A percentile compares a stretch with the other conserved stretches of the same genome.
phyloP scores from a whole-genome alignment of 805 yeast genomes.

The Zygosaccharomyces bisporus region DNA sequence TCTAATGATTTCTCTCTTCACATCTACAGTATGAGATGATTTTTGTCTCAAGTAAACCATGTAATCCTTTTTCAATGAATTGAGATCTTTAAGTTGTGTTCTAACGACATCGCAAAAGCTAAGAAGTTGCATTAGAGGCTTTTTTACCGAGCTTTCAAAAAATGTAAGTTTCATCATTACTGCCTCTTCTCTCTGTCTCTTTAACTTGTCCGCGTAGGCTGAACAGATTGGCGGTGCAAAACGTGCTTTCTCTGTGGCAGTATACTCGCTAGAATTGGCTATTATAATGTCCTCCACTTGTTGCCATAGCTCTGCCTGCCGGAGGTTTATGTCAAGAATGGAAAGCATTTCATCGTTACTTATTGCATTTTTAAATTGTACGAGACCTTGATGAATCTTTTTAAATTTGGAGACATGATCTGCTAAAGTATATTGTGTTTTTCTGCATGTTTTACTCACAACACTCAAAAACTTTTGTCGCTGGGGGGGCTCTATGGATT shows the following conservation, averaged over 20 bases:
- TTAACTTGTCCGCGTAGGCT: slow-evolving; percentile 28
- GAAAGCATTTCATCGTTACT: slow-evolving; percentile 18
- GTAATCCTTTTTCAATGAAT: slow-evolving; percentile 36
- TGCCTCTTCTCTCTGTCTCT: slow-evolving; percentile 28
- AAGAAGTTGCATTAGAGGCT: slow-evolving; percentile 28
- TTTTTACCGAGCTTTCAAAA: slow-evolving; percentile 29
- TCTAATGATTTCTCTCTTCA: slow-evolving; percentile 28
- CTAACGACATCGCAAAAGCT: slow-evolving; percentile 27
- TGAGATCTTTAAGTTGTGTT: slow-evolving; percentile 32
- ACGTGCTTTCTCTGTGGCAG: neutral
- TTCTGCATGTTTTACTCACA: slow-evolving; percentile 2
- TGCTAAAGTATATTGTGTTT: slow-evolving; percentile 14
- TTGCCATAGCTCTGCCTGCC: slow-evolving; percentile 31
- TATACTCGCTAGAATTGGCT: slow-evolving; percentile 13
- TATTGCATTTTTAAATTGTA: slow-evolving; percentile 22
- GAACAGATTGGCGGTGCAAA: slow-evolving; percentile 25
- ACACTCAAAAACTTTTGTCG: slow-evolving; percentile 4
- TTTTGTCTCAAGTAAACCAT: slow-evolving; percentile 27
- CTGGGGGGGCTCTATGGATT: slow-evolving; percentile 1
- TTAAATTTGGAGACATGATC: slow-evolving; percentile 27
- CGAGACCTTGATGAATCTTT: slow-evolving; percentile 19
- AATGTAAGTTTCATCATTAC: slow-evolving; percentile 29
- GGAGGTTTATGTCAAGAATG: slow-evolving; percentile 20
- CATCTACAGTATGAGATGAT: slow-evolving; percentile 22
- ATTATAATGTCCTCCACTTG: slow-evolving; percentile 26